A percentile compares a stretch with the other conserved stretches of the same genome.
These are phyloP conservation scores for Metarhizium brunneum DNA, from an alignment of 2,329 filamentous ascomycete species.

Conservation along the genomic window DNA sequence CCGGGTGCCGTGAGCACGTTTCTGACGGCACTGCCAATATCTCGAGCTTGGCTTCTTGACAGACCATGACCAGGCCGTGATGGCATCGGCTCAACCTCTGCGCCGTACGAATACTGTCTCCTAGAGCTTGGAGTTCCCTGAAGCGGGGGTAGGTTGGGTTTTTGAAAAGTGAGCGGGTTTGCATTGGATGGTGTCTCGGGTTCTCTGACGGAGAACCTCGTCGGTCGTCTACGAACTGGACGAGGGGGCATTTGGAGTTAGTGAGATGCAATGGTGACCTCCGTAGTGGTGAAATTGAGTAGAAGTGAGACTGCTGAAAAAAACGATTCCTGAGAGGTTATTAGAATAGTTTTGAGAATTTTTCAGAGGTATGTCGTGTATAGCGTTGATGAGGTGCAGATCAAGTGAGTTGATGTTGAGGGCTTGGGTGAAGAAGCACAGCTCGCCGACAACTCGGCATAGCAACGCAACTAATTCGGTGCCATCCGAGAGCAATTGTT, in stretches of 20 bases:
- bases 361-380: background rate
- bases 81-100: constrained; percentile 23
- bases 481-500: background rate
- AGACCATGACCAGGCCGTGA: constrained; percentile 9
- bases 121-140: constrained; percentile 25
- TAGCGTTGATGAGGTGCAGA: background rate
- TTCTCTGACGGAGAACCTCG: constrained; percentile 5
- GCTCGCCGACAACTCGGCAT: background rate
- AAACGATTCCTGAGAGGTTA: background rate
- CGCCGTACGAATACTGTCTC: constrained; percentile 29
- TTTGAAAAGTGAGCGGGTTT: constrained; percentile 10
- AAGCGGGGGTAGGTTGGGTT: constrained; percentile 16
- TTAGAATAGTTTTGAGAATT: background rate
- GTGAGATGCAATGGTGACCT: background rate
- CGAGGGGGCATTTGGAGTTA: constrained; percentile 10
- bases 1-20: constrained; percentile 14
- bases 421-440: background rate
- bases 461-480: background rate
- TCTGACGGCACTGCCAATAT: constrained; percentile 20
- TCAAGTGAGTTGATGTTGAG: background rate
- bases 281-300: background rate
- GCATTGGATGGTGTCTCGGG: constrained; percentile 5
- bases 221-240: constrained; percentile 4
- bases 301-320: background rate
- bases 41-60: constrained; percentile 11